Evolutionary conservation across 2,329 filamentous ascomycete species (phyloP).

Genomic region (Penicillium occitanis): DNA sequence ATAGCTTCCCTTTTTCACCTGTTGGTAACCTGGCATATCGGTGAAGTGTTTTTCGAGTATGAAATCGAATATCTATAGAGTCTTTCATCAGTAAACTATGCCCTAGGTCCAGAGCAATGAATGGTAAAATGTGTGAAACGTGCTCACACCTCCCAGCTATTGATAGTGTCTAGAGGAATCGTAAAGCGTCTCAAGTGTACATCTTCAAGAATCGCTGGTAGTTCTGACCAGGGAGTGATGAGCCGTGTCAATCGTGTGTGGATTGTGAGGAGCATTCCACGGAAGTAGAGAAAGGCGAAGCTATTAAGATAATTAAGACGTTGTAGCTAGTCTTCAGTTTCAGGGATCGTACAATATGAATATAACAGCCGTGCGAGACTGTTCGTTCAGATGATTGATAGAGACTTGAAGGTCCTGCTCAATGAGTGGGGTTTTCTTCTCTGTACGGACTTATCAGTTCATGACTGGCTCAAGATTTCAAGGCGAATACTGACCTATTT

Average conservation of each 20-base stretch:
- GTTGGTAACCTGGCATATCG: neutral
- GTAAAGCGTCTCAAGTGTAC: slow-evolving; percentile 1
- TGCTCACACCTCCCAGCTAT: slow-evolving; percentile 9
- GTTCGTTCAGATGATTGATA: neutral
- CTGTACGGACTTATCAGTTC: neutral
- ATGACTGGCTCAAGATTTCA: neutral
- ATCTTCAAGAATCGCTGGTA: neutral
- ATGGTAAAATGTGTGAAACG: neutral
- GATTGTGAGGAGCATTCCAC: neutral
- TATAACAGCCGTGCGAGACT: neutral
- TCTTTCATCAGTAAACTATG: neutral
- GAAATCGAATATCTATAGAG: slow-evolving; percentile 3
- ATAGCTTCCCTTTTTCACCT: slow-evolving; percentile 2
- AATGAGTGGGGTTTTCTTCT: neutral
- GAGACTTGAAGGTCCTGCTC: neutral
- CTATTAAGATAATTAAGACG: neutral
- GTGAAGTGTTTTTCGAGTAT: neutral
- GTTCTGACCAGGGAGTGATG: neutral
- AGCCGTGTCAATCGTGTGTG: neutral
- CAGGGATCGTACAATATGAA: neutral
- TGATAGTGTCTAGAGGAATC: slow-evolving; percentile 1
- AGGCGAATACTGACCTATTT: neutral
- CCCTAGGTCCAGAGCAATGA: neutral
- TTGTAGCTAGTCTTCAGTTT: neutral
- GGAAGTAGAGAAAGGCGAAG: slow-evolving; percentile 4